Percentiles rank a stretch among this genome's conserved stretches.
phyloP scores from a whole-genome alignment of 2,329 filamentous ascomycete species.

The Cytospora chrysosperma region DNA sequence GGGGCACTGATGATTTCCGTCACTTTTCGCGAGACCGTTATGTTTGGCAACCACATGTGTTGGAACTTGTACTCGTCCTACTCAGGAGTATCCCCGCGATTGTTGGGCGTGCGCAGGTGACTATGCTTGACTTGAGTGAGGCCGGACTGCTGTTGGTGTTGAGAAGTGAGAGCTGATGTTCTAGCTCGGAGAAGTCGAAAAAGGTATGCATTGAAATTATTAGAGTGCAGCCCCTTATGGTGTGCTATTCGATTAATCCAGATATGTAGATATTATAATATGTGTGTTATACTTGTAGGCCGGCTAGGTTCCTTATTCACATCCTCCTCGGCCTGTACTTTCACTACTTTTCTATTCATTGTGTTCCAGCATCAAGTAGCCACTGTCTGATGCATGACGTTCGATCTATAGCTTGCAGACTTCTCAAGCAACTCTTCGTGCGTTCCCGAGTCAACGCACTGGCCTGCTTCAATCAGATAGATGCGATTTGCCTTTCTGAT shows the following conservation, averaged over 20 bases:
- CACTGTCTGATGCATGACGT: constrained; percentile 36
- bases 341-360: background rate
- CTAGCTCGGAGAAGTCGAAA: background rate
- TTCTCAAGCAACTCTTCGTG: constrained; percentile 31
- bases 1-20: no score
- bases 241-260: background rate
- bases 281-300: background rate
- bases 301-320: background rate
- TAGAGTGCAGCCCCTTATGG: background rate
- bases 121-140: no score
- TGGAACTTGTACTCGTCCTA: no score
- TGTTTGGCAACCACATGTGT: no score
- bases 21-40: no score
- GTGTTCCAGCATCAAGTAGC: constrained; percentile 2
- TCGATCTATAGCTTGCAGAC: constrained; percentile 32
- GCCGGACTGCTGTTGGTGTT: no score
- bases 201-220: background rate
- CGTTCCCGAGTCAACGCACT: constrained; percentile 38
- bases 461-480: constrained; percentile 42
- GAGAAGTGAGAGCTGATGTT: no score
- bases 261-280: background rate
- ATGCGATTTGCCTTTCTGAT: constrained; percentile 44
- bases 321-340: background rate
- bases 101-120: no score
- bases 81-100: no score